Percentiles rank a stretch among this genome's conserved stretches.
Conservation (phyloP, 164 flowering plant species). For the Echeveria elegans region DNA sequence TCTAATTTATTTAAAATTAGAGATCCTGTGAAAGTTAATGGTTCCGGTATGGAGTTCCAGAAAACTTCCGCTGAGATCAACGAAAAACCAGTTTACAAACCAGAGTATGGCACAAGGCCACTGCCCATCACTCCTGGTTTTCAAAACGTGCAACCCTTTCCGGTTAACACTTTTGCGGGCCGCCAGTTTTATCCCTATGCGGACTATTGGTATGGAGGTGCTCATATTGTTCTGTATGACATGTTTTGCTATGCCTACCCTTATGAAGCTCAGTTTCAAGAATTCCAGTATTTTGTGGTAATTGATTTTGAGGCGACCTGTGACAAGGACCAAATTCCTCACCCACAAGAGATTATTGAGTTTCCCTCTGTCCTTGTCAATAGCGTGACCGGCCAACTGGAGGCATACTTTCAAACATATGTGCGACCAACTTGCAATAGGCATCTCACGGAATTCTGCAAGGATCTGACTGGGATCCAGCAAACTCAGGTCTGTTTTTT, state of each 20-base stretch:
- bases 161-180: slow-evolving; percentile 24
- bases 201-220: slow-evolving; percentile 36
- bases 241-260: slow-evolving; percentile 40
- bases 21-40: slow-evolving; percentile 20
- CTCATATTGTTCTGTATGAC: slow-evolving; percentile 21
- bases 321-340: slow-evolving; percentile 64
- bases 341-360: slow-evolving; percentile 94
- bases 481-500: slow-evolving; percentile 57
- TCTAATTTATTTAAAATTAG: slow-evolving; percentile 19
- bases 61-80: slow-evolving; percentile 31
- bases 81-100: slow-evolving; percentile 27
- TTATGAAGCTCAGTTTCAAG: slow-evolving; percentile 45
- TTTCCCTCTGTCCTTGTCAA: slow-evolving; percentile 89
- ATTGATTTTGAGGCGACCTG: slow-evolving; percentile 97
- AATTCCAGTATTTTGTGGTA: slow-evolving; percentile 86
- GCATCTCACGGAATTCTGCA: slow-evolving; percentile 77
- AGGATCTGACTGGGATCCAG: slow-evolving; percentile 93
- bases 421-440: slow-evolving; percentile 79
- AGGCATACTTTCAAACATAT: slow-evolving; percentile 73
- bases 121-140: slow-evolving; percentile 26
- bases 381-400: slow-evolving; percentile 69
- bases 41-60: slow-evolving; percentile 21
- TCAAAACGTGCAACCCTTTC: slow-evolving; percentile 40
- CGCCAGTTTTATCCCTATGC: slow-evolving; percentile 39
- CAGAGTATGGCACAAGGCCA: slow-evolving; percentile 34